A percentile compares a stretch with the other conserved stretches of the same genome.
Conservation (phyloP, 305 asterid genomes). For the Fraxinus baroniana region DNA sequence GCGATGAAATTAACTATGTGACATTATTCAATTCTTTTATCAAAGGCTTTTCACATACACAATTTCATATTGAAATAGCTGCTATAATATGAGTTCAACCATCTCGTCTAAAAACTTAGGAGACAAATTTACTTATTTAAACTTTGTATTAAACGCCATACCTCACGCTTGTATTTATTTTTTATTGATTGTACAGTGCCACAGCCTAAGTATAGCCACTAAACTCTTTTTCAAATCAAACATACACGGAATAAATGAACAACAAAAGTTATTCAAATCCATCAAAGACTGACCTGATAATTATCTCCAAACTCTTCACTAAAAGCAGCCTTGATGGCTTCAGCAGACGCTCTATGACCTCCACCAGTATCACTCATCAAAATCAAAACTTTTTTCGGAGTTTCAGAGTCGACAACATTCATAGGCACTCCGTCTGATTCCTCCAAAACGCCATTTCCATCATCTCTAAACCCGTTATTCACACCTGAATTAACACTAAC, state of each 20-base stretch:
- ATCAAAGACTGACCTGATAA: constrained; percentile 60
- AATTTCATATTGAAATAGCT: background rate
- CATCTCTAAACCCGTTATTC: constrained; percentile 50
- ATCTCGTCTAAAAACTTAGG: background rate
- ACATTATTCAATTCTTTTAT: background rate
- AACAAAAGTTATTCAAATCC: constrained; percentile 3
- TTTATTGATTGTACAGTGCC: background rate
- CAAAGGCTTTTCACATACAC: background rate
- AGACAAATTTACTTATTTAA: background rate
- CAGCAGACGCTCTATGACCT: constrained; percentile 98
- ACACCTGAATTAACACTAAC: constrained; percentile 43
- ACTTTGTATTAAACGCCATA: background rate
- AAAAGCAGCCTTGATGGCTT: constrained; percentile 88
- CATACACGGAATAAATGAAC: background rate
- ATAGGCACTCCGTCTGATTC: constrained; percentile 44
- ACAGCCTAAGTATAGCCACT: background rate
- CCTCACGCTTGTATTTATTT: background rate
- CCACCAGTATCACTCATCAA: constrained; percentile 99
- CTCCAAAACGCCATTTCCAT: constrained; percentile 53
- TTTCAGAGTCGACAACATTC: constrained; percentile 33
- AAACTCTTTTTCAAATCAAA: background rate
- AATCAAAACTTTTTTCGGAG: constrained; percentile 71
- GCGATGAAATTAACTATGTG: background rate
- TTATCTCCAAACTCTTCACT: constrained; percentile 76
- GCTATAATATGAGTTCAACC: background rate